A percentile compares a stretch with the other conserved stretches of the same genome.
phyloP scores from a whole-genome alignment of 495 filamentous ascomycete species.

The Neurospora sp. region DNA sequence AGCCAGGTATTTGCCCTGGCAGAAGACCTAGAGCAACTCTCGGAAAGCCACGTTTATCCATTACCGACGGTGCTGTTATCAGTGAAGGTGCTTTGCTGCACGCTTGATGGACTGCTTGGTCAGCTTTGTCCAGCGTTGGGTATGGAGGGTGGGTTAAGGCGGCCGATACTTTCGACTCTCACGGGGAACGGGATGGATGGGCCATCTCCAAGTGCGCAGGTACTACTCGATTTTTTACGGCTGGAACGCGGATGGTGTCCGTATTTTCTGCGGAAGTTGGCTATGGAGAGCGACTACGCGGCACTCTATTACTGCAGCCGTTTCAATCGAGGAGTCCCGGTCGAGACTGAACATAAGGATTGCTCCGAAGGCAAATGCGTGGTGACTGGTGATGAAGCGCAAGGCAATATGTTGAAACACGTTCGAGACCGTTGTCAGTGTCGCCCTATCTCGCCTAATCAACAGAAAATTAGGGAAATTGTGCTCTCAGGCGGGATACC shows the following conservation, averaged over 20 bases:
- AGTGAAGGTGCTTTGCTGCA: conserved; percentile 14
- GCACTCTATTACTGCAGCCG: conserved; percentile 15
- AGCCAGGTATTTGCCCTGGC: conserved; percentile 11
- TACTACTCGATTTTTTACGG: conserved; percentile 13
- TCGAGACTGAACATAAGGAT: conserved; percentile 1
- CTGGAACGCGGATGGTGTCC: conserved; percentile 15
- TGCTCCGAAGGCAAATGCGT: conserved; percentile 15
- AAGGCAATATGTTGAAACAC: conserved; percentile 11
- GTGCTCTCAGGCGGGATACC: conserved; percentile 12
- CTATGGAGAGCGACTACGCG: conserved; percentile 11
- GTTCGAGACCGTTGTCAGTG: conserved; percentile 11
- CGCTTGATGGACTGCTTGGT: conserved; percentile 9
- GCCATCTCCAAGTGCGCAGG: conserved; percentile 9
- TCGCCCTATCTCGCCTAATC: conserved; percentile 6
- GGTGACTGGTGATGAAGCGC: conserved; percentile 12
- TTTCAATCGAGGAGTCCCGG: conserved; percentile 6
- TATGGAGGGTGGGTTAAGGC: neutral
- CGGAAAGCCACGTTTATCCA: conserved; percentile 13
- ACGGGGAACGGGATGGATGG: neutral
- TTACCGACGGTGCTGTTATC: conserved; percentile 15
- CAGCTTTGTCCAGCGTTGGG: neutral
- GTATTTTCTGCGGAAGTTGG: conserved; percentile 10
- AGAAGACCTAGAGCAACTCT: conserved; percentile 17
- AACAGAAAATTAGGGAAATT: conserved; percentile 12
- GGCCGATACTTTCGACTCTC: neutral